A percentile compares a stretch with the other conserved stretches of the same genome.
Conservation (phyloP, 164 flowering plant species). For the Vitis vinifera region ASM3070453v1 NC_081814.1:3056001-3056500, state of each 20-base stretch:
- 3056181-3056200: constrained; percentile 6
- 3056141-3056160: constrained; percentile 25
- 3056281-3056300: too few relatives aligned
- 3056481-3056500: too few relatives aligned
- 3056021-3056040: constrained; percentile 66
- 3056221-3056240: constrained; percentile 3
- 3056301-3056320: too few relatives aligned
- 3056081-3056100: constrained; percentile 17
- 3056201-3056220: constrained; percentile 1
- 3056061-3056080: constrained; percentile 1
- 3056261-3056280: too few relatives aligned
- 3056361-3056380: too few relatives aligned
- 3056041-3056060: constrained; percentile 8
- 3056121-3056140: constrained; percentile 11
- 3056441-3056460: too few relatives aligned
- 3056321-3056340: too few relatives aligned
- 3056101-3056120: constrained; percentile 8
- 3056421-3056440: too few relatives aligned
- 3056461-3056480: too few relatives aligned
- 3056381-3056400: too few relatives aligned
- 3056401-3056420: too few relatives aligned
- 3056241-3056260: constrained; percentile 1
- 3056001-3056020: constrained; percentile 80
- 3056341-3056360: too few relatives aligned
- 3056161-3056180: constrained; percentile 26